A percentile compares a stretch with the other conserved stretches of the same genome.
Evolutionary conservation across 192 early-diverging fungal species (phyloP).

Genomic region (Entomortierella beljakovae): DNA sequence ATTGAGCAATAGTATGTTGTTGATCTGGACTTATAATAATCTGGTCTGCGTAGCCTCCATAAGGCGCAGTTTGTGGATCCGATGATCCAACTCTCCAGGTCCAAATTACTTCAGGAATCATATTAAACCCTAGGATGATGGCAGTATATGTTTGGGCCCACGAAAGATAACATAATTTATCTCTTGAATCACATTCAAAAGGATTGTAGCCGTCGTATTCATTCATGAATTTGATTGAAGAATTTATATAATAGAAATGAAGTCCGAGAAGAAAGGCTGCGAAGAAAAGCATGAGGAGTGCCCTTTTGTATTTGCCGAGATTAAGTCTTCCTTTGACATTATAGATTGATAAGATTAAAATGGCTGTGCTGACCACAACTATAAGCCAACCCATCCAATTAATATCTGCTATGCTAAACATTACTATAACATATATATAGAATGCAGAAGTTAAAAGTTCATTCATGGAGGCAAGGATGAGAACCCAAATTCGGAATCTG

Average conservation of each 20-base stretch:
- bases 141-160: background rate
- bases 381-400: too few relatives aligned
- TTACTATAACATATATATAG: too few relatives aligned
- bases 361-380: background rate
- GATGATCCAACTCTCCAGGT: background rate
- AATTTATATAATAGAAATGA: background rate
- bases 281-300: background rate
- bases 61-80: background rate
- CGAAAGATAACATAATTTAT: background rate
- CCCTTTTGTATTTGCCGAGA: slow-evolving; percentile 1
- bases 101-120: background rate
- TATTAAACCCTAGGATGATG: background rate
- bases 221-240: background rate
- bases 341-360: slow-evolving; percentile 15
- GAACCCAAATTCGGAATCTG: too few relatives aligned
- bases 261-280: slow-evolving; percentile 1
- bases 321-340: background rate
- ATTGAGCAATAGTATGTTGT: background rate
- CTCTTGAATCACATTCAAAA: background rate
- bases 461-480: too few relatives aligned
- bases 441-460: too few relatives aligned
- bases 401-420: too few relatives aligned
- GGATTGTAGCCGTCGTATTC: background rate
- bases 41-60: too few relatives aligned
- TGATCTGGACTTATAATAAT: background rate